Evolutionary conservation across 192 early-diverging fungal genomes (phyloP), one percentile per base, ranked within the genome.

Genomic region (Podila epicladia): DNA sequence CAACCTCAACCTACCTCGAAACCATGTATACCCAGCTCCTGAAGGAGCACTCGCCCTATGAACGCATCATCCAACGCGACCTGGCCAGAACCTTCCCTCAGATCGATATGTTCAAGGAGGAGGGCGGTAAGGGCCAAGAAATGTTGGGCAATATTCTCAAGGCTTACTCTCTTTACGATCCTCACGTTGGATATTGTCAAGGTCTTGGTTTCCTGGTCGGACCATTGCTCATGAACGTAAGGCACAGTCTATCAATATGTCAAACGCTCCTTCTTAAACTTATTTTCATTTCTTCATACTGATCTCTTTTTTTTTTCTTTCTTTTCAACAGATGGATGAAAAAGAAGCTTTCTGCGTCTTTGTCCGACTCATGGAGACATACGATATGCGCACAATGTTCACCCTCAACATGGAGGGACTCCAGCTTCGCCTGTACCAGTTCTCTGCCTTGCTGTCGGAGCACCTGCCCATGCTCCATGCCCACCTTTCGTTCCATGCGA

Each of bases 171-270:
- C 82, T 98, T 29, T 99, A 96, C 74, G 98, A 99, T 80, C 84
- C 92, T 17, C 93, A 97, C 73, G 93, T 99, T 35, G 98, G 98
- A 9, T 99, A 99, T 75, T 99, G 98, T 82, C 98, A 99, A 86
- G 98, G 98, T 20, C 89, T 99, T 48, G 93, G 95, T 15, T 99
- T 99, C 74, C 87, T 99, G 55, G 94, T 97, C 7, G 98, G 96
- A 19, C 94, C 95, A 66, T 76, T 99, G 69, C 83, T 99, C 45
- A 88, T 98, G 89, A 96, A 93, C 85, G 95, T 95, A 89, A 86
- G 85, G 77, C 17, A 8, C 45, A 49, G 11, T n/a, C 3, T 9
- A 33, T 0, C 24, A 17, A 8, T 1, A 4, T 12, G 4, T 26
- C 28, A 50, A 50, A 19, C 57, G 31, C 29, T 58, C 29, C 3